Conservation (phyloP, 805 yeast species). For the Starmerella stellata region DNA sequence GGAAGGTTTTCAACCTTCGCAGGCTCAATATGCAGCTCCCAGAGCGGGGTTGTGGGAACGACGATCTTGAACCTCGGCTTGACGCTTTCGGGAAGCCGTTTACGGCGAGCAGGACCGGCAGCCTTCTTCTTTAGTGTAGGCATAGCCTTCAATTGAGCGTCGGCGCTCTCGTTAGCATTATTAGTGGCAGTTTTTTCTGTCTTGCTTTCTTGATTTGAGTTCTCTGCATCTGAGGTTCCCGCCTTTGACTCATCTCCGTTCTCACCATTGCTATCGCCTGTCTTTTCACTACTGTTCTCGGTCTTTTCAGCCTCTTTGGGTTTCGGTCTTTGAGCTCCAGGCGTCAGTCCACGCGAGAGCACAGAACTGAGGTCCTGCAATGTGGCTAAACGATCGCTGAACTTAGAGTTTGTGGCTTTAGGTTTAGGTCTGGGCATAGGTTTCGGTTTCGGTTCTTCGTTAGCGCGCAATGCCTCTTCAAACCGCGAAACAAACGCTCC, state of each 20-base stretch:
- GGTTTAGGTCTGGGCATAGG: slow-evolving; percentile 10
- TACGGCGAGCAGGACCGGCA: slow-evolving; percentile 19
- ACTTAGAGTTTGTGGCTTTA: neutral
- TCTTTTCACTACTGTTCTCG: neutral
- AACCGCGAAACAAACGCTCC: slow-evolving; percentile 11
- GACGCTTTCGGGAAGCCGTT: slow-evolving; percentile 21
- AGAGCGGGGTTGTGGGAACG: slow-evolving; percentile 8
- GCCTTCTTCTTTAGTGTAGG: slow-evolving; percentile 15
- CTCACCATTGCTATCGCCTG: neutral
- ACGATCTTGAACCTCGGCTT: slow-evolving; percentile 14
- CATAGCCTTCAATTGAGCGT: slow-evolving; percentile 13
- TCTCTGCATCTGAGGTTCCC: neutral
- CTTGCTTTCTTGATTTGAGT: slow-evolving; percentile 1
- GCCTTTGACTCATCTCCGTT: neutral
- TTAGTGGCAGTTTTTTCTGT: no score
- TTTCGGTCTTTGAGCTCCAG: slow-evolving; percentile 6
- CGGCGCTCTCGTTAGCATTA: slow-evolving; percentile 4
- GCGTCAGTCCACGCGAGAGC: slow-evolving; percentile 16
- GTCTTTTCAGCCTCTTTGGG: neutral
- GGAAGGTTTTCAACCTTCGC: no score
- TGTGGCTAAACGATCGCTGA: slow-evolving; percentile 8
- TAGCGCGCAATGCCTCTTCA: slow-evolving; percentile 12
- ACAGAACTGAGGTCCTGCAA: slow-evolving; percentile 16
- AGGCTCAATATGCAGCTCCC: slow-evolving; percentile 4
- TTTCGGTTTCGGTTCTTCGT: slow-evolving; percentile 10